Conservation (phyloP, 345 rosid species). For the Mercurialis annua region DNA sequence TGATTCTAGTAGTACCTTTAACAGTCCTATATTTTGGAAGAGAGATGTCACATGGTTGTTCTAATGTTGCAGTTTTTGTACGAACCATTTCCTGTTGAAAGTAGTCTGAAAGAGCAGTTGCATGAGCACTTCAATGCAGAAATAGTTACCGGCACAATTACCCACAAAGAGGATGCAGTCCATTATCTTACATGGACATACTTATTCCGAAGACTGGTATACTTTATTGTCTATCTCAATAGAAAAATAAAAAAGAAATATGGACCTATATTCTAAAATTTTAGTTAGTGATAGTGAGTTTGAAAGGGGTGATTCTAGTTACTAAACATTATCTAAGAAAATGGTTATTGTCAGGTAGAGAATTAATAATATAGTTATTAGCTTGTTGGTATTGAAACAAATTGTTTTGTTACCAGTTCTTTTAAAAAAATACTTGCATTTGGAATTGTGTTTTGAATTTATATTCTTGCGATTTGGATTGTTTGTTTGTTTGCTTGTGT, state of each 20-base stretch:
- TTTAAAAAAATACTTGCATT: too few relatives aligned
- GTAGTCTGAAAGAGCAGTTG: conserved; percentile 87
- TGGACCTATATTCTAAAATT: neutral
- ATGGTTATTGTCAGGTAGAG: too few relatives aligned
- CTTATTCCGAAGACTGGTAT: conserved; percentile 94
- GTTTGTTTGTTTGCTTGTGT: neutral
- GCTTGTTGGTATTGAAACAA: too few relatives aligned
- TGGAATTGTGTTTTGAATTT: neutral
- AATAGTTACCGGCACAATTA: conserved; percentile 83
- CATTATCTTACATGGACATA: conserved; percentile 98
- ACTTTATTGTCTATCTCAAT: neutral
- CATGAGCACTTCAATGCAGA: conserved; percentile 91
- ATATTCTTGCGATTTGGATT: neutral
- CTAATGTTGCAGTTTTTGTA: conserved; percentile 66
- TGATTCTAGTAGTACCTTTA: conserved; percentile 7
- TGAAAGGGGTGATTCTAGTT: neutral
- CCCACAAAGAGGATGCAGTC: conserved; percentile 87
- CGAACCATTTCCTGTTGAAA: conserved; percentile 99
- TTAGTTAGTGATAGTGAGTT: neutral
- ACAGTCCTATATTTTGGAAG: conserved; percentile 8
- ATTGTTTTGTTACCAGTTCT: too few relatives aligned
- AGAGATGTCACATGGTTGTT: conserved; percentile 19
- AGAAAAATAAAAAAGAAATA: neutral
- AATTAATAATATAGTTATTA: too few relatives aligned
- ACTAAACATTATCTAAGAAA: too few relatives aligned